Evolutionary conservation across 1,284 basidiomycete species (phyloP).

Genomic region (Ceratobasidium sp.): DNA sequence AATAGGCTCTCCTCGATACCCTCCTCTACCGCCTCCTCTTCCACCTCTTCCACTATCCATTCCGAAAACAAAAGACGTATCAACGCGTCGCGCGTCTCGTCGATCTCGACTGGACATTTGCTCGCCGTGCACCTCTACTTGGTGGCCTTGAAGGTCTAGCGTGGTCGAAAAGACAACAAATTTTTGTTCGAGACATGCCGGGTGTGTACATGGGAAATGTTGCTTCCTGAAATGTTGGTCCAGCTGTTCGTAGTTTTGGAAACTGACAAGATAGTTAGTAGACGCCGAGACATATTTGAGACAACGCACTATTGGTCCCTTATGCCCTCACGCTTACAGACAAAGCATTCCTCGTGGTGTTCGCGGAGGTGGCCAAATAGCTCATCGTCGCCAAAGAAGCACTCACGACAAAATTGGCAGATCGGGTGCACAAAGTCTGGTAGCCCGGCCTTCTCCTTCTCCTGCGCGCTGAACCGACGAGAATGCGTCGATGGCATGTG

Average conservation of each 20-base stretch:
- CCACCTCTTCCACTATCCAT: slow-evolving; percentile 56
- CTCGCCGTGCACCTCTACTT: slow-evolving; percentile 85
- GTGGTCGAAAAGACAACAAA: slow-evolving; percentile 93
- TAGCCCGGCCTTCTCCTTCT: slow-evolving; percentile 41
- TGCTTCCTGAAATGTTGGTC: slow-evolving; percentile 72
- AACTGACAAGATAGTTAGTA: slow-evolving; percentile 60
- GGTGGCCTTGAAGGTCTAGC: slow-evolving; percentile 92
- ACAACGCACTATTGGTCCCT: slow-evolving; percentile 84
- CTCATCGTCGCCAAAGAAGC: slow-evolving; percentile 92
- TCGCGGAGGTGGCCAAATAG: slow-evolving; percentile 95
- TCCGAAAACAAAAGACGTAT: slow-evolving; percentile 83
- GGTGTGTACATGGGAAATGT: slow-evolving; percentile 83
- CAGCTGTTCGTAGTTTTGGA: slow-evolving; percentile 78
- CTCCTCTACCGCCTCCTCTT: slow-evolving; percentile 44
- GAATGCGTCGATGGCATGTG: slow-evolving; percentile 82
- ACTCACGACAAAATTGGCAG: slow-evolving; percentile 92
- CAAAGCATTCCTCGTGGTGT: slow-evolving; percentile 94
- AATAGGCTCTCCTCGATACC: slow-evolving; percentile 40
- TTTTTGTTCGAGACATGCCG: slow-evolving; percentile 83
- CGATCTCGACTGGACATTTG: slow-evolving; percentile 82
- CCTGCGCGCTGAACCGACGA: slow-evolving; percentile 62
- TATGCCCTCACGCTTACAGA: slow-evolving; percentile 86
- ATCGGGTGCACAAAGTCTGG: slow-evolving; percentile 74
- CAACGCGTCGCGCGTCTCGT: slow-evolving; percentile 80
- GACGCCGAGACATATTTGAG: slow-evolving; percentile 29